Percentiles rank a stretch among this genome's conserved stretches.
phyloP scores from a whole-genome alignment of 805 yeast genomes.

The Danielozyma ontarioensis region DNA sequence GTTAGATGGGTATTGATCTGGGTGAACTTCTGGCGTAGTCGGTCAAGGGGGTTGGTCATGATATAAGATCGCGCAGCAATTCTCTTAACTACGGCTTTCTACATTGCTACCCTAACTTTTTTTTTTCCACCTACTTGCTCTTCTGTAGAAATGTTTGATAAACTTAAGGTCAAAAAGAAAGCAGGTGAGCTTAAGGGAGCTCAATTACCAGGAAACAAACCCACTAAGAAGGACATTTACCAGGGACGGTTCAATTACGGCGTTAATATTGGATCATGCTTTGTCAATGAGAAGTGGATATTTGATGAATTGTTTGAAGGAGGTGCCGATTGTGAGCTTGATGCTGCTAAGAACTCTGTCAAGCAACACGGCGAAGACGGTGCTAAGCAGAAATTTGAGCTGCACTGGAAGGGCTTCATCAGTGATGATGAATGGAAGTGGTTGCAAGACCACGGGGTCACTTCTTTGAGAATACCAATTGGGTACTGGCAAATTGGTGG shows the following conservation, averaged over 20 bases:
- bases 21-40: slow-evolving; percentile 12
- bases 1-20: slow-evolving; percentile 36
- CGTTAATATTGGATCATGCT: slow-evolving; percentile 78
- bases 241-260: slow-evolving; percentile 67
- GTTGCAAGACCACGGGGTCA: slow-evolving; percentile 63
- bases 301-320: slow-evolving; percentile 56
- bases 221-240: slow-evolving; percentile 45
- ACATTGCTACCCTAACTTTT: not conserved
- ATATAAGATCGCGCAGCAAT: not conserved
- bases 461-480: slow-evolving; percentile 77
- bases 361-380: slow-evolving; percentile 47
- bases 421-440: slow-evolving; percentile 75
- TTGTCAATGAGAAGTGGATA: slow-evolving; percentile 78
- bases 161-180: slow-evolving; percentile 27
- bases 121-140: not conserved
- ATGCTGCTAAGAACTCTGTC: slow-evolving; percentile 54
- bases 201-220: slow-evolving; percentile 28
- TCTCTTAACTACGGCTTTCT: no score
- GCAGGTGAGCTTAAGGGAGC: slow-evolving; percentile 23
- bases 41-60: slow-evolving; percentile 4
- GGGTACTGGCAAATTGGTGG: slow-evolving; percentile 88
- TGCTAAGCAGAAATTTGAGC: slow-evolving; percentile 48
- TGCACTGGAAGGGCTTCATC: slow-evolving; percentile 64
- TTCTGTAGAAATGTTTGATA: slow-evolving; percentile 20
- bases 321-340: slow-evolving; percentile 63